Evolutionary conservation across 345 rosid genomes (phyloP), one percentile per base, ranked within the genome.

Genomic region (Erodium maritimum): DNA sequence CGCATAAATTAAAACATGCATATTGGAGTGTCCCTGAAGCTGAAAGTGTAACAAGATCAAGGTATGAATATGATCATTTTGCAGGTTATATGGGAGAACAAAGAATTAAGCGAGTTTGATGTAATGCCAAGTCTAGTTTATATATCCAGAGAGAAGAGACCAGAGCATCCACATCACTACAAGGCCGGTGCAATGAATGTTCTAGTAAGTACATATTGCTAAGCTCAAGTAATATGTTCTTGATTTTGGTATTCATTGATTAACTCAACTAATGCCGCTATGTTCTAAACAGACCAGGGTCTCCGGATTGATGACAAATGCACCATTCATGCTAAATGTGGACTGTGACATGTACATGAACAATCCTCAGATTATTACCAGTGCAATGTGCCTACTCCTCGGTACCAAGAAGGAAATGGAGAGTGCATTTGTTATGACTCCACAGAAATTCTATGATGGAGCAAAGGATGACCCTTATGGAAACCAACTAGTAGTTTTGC

Each of bases 101-200:
- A 65, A 22, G 69, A n/a, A 21, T 73, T 58, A 22, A 68, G 37
- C 52, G 42, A 46, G 0, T 33, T 62, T 1, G 73, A 73, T 23
- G 80, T 53, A 1, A 55, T 87, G 52, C 93, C 97, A 0, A 84
- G 73, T 65, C 34, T 87, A 57, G 65, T 84, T 3, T 87, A 84
- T 61, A 56, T 87, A 25, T 78, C 97, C 0, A 73, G 95, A 59
- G 93, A 87, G 71, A 84, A 87, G 72, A 69, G 67, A 17, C 75
- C 80, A 19, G 68, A 75, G 55, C 71, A 78, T 25, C 50, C 71
- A 1, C 95, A 90, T 60, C 75, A 79, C 57, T 78, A 75, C 75
- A 90, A 84, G 68, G 90, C 88, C 0, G 88, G 91, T 19, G 95
- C 95, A 51, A 82, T 87, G 97, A 90, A 90, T 58, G 80, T 77